A percentile compares a stretch with the other conserved stretches of the same genome.
Conservation (phyloP, 2,329 filamentous ascomycete genomes). For the Pseudogymnoascus destructans region DNA sequence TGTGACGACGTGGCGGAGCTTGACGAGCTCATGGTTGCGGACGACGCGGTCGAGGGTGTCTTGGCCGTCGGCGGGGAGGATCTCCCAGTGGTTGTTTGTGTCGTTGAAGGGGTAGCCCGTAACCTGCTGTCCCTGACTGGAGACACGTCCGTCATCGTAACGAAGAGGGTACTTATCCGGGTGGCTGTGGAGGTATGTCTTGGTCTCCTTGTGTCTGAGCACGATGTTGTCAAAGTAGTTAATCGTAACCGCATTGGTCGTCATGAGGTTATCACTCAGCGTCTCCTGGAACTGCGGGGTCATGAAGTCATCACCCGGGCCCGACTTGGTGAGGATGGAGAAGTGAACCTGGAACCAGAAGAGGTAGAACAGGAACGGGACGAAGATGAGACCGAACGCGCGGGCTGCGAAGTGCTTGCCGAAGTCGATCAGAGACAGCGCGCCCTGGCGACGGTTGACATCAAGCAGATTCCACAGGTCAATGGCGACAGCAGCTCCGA, state of each 20-base stretch:
- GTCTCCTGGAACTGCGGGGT: slow-evolving; percentile 96
- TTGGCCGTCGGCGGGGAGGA: slow-evolving; percentile 56
- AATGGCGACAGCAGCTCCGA: slow-evolving; percentile 84
- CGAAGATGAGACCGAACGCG: slow-evolving; percentile 69
- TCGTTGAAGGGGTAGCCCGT: slow-evolving; percentile 97
- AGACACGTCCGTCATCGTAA: slow-evolving; percentile 94
- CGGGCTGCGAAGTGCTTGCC: slow-evolving; percentile 83
- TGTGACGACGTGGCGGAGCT: slow-evolving; percentile 76
- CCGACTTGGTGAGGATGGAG: slow-evolving; percentile 71
- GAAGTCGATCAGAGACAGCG: slow-evolving; percentile 68
- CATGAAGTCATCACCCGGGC: slow-evolving; percentile 98
- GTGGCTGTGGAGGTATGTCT: slow-evolving; percentile 91
- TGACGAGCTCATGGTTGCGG: slow-evolving; percentile 71
- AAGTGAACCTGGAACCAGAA: slow-evolving; percentile 99
- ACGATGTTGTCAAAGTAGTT: slow-evolving; percentile 83
- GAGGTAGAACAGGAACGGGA: slow-evolving; percentile 94
- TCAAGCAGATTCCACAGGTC: slow-evolving; percentile 93
- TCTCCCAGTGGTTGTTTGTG: slow-evolving; percentile 97
- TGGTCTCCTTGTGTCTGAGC: slow-evolving; percentile 93
- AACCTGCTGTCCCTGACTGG: slow-evolving; percentile 94
- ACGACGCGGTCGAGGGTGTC: slow-evolving; percentile 50
- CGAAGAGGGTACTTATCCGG: slow-evolving; percentile 77
- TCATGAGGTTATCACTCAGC: slow-evolving; percentile 85
- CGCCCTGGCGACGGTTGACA: slow-evolving; percentile 69
- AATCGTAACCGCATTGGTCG: slow-evolving; percentile 71